Evolutionary conservation across 441 rosid species (phyloP), one percentile per base, ranked within the genome.

Genomic region (Raphanus hybrid): DNA sequence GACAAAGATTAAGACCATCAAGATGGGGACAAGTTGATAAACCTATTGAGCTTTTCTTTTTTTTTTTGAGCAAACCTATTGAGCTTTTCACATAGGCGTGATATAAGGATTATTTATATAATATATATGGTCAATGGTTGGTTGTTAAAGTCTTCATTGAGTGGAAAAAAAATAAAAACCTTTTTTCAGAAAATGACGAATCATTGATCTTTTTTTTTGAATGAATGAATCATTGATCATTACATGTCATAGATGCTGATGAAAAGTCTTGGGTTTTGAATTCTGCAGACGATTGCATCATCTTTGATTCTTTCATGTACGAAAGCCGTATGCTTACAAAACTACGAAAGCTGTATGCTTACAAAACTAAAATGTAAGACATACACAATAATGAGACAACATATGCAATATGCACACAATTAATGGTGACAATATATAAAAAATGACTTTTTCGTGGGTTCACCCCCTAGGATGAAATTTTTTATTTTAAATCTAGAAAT

Each of bases 21-120:
- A 27, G 71, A 54, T 16, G 34, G 52, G n/a, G 67, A 75, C 74
- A 69, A 14, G 62, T 52, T 50, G 37, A 69, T 68, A 64, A 64
- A 34, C 20, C 26, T 61, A 27, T 12, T 61, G 18, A 60, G 39
- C 18, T 12, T 60, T 34, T 27, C 64, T 20, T 20, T 20, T 20
- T 20, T 20, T 20, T 20, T 20, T 20, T 20, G 23, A 20, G 23
- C 23, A 62, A 63, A 35, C 23, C 27, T 61, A 29, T n/a, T 61
- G 20, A 62, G 43, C 23, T n/a, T 62, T 35, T 32, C 66, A 32
- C 41, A 62, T 32, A 29, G 14, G 67, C 27, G 48, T 64, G 48
- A 64, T 35, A 15, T 37, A 15, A 35, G n/a, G 27, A 35, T 16
- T 8, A 8, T 63, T 62, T 20, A 6, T 54, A 64, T 18, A 48